A percentile compares a stretch with the other conserved stretches of the same genome.
These are phyloP conservation scores for Maudiozyma bulderi DNA, from an alignment of 805 yeast genomes.

Conservation along the genomic window DNA sequence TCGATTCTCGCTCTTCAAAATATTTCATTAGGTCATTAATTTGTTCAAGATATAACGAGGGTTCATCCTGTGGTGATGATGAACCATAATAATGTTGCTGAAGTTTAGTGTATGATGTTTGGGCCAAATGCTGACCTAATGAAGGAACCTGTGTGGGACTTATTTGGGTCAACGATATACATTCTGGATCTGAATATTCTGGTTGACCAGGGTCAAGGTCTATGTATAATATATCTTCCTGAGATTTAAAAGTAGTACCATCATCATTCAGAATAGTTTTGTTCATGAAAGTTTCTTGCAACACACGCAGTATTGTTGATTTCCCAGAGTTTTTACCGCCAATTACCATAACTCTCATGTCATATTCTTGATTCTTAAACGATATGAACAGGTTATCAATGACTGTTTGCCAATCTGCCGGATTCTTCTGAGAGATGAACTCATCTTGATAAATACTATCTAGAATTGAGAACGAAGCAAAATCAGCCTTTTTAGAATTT, in stretches of 20 bases:
- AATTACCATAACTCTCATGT: constrained; percentile 28
- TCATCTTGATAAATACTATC: constrained; percentile 4
- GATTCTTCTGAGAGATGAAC: constrained; percentile 11
- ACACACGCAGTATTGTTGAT: constrained; percentile 52
- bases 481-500: not conserved
- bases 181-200: constrained; percentile 63
- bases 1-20: constrained; percentile 24
- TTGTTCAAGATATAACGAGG: constrained; percentile 41
- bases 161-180: constrained; percentile 43
- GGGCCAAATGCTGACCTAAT: constrained; percentile 21
- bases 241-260: constrained; percentile 6
- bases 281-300: constrained; percentile 40
- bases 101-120: constrained; percentile 9
- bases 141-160: constrained; percentile 9
- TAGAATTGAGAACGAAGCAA: constrained; percentile 9
- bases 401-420: constrained; percentile 15
- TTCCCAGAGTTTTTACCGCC: constrained; percentile 73
- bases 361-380: constrained; percentile 17
- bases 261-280: constrained; percentile 6
- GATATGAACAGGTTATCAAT: constrained; percentile 17
- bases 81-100: constrained; percentile 47
- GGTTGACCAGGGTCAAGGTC: constrained; percentile 91
- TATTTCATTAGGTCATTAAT: constrained; percentile 32
- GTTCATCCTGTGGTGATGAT: constrained; percentile 57
- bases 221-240: constrained; percentile 36